A percentile compares a stretch with the other conserved stretches of the same genome.
These are phyloP conservation scores for Akebia trifoliata DNA, from an alignment of 164 flowering plant genomes.

Conservation along the genomic window DNA sequence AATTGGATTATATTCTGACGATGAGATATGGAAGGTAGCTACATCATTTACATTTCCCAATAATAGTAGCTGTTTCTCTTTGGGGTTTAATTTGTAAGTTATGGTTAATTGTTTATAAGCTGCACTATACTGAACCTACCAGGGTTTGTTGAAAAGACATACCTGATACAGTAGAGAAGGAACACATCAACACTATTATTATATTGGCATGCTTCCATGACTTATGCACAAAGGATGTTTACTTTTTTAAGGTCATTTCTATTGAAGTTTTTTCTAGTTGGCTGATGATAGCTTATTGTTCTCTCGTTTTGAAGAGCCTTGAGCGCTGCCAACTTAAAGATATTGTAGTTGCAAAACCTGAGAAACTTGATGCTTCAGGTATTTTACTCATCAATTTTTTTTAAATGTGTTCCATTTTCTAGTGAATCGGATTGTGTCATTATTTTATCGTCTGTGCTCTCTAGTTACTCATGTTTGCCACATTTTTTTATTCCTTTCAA, in stretches of 20 bases:
- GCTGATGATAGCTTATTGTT: not conserved
- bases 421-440: too few species aligned
- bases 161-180: not conserved
- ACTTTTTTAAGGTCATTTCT: not conserved
- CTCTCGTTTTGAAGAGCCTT: constrained; percentile 45
- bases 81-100: not conserved
- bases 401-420: not conserved
- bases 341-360: constrained; percentile 61
- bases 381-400: not conserved
- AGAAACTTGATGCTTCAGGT: constrained; percentile 83
- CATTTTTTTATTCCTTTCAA: not conserved
- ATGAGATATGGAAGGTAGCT: constrained; percentile 90
- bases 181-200: not conserved
- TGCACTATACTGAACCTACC: not conserved
- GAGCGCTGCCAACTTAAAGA: constrained; percentile 47
- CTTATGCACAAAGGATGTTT: too few species aligned
- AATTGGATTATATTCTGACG: constrained; percentile 66
- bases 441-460: not conserved
- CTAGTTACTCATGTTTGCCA: not conserved
- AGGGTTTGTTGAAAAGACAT: not conserved
- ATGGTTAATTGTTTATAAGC: not conserved
- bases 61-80: not conserved
- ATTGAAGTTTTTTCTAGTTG: not conserved
- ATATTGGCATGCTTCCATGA: too few species aligned
- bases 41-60: not conserved